These are phyloP conservation scores for Ascoidea tarda DNA, from an alignment of 805 yeast genomes.

Conservation along the genomic window DNA sequence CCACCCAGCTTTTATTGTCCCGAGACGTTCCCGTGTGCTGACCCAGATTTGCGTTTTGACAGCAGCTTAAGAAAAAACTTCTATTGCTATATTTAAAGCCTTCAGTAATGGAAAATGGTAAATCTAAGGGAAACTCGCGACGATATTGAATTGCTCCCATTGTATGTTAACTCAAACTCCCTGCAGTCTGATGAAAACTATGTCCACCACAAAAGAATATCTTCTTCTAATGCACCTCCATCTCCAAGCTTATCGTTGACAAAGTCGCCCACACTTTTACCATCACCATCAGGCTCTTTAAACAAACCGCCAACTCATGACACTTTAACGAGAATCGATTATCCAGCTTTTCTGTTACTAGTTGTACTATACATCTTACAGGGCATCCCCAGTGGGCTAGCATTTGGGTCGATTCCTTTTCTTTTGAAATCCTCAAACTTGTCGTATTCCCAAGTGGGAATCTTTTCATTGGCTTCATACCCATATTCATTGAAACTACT, in stretches of 20 bases:
- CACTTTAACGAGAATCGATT: conserved; percentile 24
- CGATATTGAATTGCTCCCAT: neutral
- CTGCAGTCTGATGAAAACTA: neutral
- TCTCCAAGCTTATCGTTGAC: too few species aligned
- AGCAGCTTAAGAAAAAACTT: too few species aligned
- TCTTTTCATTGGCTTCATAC: conserved; percentile 84
- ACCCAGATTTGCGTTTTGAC: too few species aligned
- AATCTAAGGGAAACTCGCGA: neutral
- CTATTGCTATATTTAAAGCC: too few species aligned
- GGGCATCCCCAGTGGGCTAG: conserved; percentile 94
- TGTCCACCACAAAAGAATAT: too few species aligned
- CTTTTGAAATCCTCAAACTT: conserved; percentile 63
- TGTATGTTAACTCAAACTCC: neutral
- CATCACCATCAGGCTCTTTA: too few species aligned
- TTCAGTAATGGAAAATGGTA: too few species aligned
- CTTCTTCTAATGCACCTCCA: too few species aligned
- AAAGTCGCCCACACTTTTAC: too few species aligned
- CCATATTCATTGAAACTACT: conserved; percentile 86
- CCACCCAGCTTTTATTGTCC: too few species aligned
- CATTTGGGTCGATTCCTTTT: conserved; percentile 91
- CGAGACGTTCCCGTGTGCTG: too few species aligned
- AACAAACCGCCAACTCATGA: conserved; percentile 1
- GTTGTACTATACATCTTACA: conserved; percentile 71
- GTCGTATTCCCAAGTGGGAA: conserved; percentile 78
- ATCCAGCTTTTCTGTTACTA: conserved; percentile 62